Base-by-base conservation (phyloP, 2,329 filamentous ascomycete species). In the Shiraia sp. region DNA sequence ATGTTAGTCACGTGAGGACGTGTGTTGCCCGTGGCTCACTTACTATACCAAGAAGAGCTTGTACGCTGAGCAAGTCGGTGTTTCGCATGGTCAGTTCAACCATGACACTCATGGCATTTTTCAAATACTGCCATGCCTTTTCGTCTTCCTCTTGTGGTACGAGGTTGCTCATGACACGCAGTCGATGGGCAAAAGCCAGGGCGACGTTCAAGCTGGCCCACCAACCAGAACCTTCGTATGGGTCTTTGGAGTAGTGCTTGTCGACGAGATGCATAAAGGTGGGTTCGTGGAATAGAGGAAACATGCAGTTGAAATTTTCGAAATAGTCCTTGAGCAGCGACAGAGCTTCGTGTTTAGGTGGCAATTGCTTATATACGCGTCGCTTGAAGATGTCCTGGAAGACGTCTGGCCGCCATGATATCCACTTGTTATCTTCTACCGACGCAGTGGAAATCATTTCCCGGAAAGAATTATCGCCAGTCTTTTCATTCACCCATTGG, bases 251-350 rank as follows among this genome's bases (percentile, higher is more conserved):
- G 70, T 97, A 99, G 66, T 97, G 92, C 55, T 87, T 84, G 63
- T 97, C 90, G 23, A 96, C 90, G 4, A 97, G 77, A 64, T 96
- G 91, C 90, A 97, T 97, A 65, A 99, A 99, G 0, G 93, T 97
- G 1, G 92, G 91, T 68, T 96, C 91, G 69, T 99, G 93, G 63
- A 96, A 99, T 3, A 99, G 77, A 5, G 93, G 93, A 64, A 97
- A 96, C 81, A 97, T 92, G 81, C 90, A 93, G 75, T 99, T 99
- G 79, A 99, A 97, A 72, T 96, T 96, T 62, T 95, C 89, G 55
- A 99, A 99, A 63, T 87, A 99, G 69, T 99, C 93, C 69, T 87
- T 90, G 47, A 96, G 81, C 26, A 97, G 75, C 1, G 90, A 95
- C 47, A 95, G 70, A 1, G 90, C 89, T 71, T 96, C 91, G n/a